phyloP scores from a whole-genome alignment of 352 stramenopile genomes.

The Phytophthora pistaciae region DNA sequence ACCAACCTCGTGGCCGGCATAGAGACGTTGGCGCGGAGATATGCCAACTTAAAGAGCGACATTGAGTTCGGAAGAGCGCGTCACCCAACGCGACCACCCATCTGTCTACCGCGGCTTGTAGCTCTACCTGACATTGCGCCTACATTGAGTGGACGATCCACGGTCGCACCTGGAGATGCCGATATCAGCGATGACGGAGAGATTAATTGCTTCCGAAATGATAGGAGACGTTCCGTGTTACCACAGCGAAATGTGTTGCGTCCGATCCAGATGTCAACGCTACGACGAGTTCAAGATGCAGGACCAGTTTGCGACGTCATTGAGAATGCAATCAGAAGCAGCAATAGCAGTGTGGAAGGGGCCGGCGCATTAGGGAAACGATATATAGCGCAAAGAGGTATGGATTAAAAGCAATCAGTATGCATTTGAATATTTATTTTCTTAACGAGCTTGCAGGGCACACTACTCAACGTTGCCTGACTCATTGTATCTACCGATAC shows the following conservation, averaged over 20 bases:
- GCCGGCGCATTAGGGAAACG: neutral
- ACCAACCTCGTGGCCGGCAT: slow-evolving; percentile 21
- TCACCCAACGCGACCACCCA: neutral
- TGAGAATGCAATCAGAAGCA: neutral
- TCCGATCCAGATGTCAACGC: neutral
- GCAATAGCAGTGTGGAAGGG: neutral
- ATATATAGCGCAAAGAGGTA: neutral
- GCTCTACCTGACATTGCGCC: neutral
- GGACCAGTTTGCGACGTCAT: neutral
- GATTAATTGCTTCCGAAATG: neutral
- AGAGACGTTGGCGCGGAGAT: slow-evolving; percentile 11
- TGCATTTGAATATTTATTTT: neutral
- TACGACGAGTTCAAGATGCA: neutral
- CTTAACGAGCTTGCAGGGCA: too few species aligned
- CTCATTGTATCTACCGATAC: neutral
- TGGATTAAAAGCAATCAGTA: neutral
- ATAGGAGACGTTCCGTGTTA: neutral
- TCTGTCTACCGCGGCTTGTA: neutral
- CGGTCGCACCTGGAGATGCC: neutral
- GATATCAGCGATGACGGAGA: neutral
- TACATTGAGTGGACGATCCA: neutral
- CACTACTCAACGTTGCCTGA: neutral
- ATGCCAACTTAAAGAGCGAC: slow-evolving; percentile 1
- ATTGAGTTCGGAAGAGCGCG: neutral
- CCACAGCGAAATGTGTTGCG: neutral